These are phyloP conservation scores for Suillus lakei DNA, from an alignment of 768 basidiomycete genomes.

Conservation along the genomic window DNA sequence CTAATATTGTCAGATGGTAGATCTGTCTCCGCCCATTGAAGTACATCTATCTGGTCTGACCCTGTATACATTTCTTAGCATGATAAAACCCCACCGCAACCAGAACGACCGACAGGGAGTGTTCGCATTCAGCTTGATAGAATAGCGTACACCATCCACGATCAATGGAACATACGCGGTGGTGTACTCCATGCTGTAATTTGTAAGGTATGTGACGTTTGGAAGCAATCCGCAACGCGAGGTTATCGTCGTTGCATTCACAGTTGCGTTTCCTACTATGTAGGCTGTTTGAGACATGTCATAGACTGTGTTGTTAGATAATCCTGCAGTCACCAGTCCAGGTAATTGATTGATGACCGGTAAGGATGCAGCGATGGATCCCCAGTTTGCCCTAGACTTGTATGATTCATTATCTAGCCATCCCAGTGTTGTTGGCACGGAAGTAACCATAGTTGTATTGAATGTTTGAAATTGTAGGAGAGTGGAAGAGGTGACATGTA, in stretches of 20 bases:
- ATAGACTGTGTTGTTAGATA: constrained; percentile 17
- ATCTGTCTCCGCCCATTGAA: not conserved
- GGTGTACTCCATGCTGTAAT: no score
- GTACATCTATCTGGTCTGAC: not conserved
- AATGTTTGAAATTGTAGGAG: constrained; percentile 18
- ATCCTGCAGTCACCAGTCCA: constrained; percentile 2
- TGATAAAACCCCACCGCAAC: not conserved
- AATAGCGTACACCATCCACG: no score
- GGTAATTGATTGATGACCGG: not conserved
- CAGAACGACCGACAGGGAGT: not conserved
- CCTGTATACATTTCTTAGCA: not conserved
- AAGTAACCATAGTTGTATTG: constrained; percentile 8
- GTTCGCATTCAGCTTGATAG: not conserved
- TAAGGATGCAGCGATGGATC: not conserved
- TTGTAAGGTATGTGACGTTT: not conserved
- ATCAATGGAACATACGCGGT: not conserved
- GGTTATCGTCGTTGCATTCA: constrained; percentile 17
- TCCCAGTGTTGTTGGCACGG: not conserved
- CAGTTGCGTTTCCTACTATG: constrained; percentile 9
- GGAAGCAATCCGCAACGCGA: constrained; percentile 13
- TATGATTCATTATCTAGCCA: not conserved
- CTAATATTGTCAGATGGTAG: no score
- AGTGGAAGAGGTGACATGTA: constrained; percentile 24
- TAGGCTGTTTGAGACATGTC: constrained; percentile 3
- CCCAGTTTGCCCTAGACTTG: not conserved